Base-by-base conservation (phyloP, 257 asterid genomes). In the Asclepias syriaca region DNA sequence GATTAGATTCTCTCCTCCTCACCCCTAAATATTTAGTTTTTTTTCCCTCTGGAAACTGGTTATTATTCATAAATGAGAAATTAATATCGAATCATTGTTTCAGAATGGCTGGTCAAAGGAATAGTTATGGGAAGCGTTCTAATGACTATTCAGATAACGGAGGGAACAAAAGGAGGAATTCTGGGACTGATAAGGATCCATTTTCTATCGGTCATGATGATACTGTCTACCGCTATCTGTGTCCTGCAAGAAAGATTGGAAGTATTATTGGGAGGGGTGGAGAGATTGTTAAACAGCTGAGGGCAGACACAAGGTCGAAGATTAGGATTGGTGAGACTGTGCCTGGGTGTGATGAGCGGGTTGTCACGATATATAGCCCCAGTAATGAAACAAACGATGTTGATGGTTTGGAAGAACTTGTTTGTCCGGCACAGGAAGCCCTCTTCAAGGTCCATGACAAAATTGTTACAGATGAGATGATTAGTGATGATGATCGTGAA, bases 201-300 rank as follows among this genome's bases (percentile, higher is more conserved):
- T 88, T 82, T 75, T 76, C 96, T 60, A 77, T 91, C 53, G 90
- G 89, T 24, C 65, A 90, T 32, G 97, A 88, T 24, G 95, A 91
- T 73, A 91, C 97, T 0, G 99, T 89, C 34, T 91, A 89, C 73
- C 93, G 93, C 48, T 94, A 91, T 84, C 77, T 94, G 73, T 91
- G 96, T 77, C 87, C 95, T 24, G 93, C 85, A 65, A 91, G 86
- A 86, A 89, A 91, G 77, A 89, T 94, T 64, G 98, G 98, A 58
- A 91, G 97, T 66, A 91, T 94, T 58, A 94, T 94, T 8, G 95
- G 99, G 77, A 85, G 95, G 87, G 98, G 97, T 45, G 98, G 98
- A 45, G 99, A 95, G 76, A 95, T 90, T 77, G 90, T 88, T 81
- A 95, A 95, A 85, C 99, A 90, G 84, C 85, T 92, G 63, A 90